Conservation (phyloP, 1,139 yeast species). For the Candida neerlandica region DNA sequence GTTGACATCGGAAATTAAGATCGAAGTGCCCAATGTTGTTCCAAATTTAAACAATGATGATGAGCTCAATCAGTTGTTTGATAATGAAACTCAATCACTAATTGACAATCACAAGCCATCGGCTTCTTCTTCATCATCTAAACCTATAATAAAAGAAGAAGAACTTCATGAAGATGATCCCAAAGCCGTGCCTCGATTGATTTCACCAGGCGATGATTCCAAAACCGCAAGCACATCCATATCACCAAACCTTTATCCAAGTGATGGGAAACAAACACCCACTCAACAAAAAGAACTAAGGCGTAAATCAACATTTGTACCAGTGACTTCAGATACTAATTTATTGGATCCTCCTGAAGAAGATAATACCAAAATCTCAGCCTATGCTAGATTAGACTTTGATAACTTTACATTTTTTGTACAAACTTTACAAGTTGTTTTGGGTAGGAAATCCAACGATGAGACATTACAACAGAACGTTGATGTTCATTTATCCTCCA, state of each 20-base stretch:
- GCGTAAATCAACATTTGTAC: slow-evolving; percentile 18
- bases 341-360: slow-evolving; percentile 12
- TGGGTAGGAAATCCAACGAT: slow-evolving; percentile 87
- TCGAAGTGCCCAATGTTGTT: slow-evolving; percentile 2
- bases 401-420: slow-evolving; percentile 92
- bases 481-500: slow-evolving; percentile 89
- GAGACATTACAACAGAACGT: slow-evolving; percentile 57
- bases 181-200: slow-evolving; percentile 1
- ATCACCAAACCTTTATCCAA: slow-evolving; percentile 17
- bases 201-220: slow-evolving; percentile 11
- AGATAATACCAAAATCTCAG: slow-evolving; percentile 64
- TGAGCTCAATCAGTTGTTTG: slow-evolving; percentile 3
- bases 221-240: slow-evolving; percentile 22
- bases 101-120: background rate
- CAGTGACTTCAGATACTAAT: slow-evolving; percentile 15
- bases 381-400: slow-evolving; percentile 92
- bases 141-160: background rate
- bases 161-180: slow-evolving; percentile 5
- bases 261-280: slow-evolving; percentile 4
- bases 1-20: slow-evolving; percentile 1
- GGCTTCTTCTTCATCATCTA: background rate
- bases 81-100: slow-evolving; percentile 1
- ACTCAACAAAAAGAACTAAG: slow-evolving; percentile 13
- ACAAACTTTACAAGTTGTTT: slow-evolving; percentile 88
- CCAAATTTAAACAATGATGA: slow-evolving; percentile 1